phyloP scores from a whole-genome alignment of 2,329 filamentous ascomycete genomes.

The Xylariaceae sp. region DNA sequence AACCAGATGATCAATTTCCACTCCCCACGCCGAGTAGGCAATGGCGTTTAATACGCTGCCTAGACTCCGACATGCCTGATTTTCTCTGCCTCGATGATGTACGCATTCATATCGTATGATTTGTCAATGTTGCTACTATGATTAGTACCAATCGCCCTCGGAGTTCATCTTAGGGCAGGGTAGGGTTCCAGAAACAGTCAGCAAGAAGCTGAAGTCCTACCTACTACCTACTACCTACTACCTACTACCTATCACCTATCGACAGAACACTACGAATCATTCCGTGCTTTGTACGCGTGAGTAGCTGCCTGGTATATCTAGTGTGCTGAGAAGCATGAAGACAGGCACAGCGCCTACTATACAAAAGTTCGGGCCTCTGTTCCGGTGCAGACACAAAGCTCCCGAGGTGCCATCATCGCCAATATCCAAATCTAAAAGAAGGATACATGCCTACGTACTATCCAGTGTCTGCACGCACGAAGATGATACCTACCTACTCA shows the following conservation, averaged over 20 bases:
- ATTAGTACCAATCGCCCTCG: constrained; percentile 16
- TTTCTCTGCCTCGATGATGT: constrained; percentile 4
- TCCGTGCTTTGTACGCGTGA: too few relatives aligned
- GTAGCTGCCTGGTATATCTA: too few relatives aligned
- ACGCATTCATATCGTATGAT: constrained; percentile 7
- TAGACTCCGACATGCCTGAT: constrained; percentile 2
- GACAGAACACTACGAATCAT: background rate
- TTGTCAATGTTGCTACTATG: constrained; percentile 19
- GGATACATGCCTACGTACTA: background rate
- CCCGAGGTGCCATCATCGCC: background rate
- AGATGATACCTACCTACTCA: background rate
- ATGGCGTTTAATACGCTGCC: constrained; percentile 6
- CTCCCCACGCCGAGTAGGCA: constrained; percentile 2
- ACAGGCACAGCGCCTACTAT: constrained; percentile 2
- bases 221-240: constrained; percentile 2
- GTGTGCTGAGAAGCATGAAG: background rate
- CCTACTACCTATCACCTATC: background rate
- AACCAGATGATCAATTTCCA: background rate
- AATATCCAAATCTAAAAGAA: background rate
- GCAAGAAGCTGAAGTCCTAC: constrained; percentile 7
- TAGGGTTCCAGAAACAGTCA: constrained; percentile 18
- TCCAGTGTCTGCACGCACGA: background rate
- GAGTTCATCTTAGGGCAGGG: constrained; percentile 18
- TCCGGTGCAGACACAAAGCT: background rate
- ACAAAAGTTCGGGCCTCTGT: background rate